Conservation (phyloP, 805 yeast genomes). For the Yamadazyma tumulicola region DNA sequence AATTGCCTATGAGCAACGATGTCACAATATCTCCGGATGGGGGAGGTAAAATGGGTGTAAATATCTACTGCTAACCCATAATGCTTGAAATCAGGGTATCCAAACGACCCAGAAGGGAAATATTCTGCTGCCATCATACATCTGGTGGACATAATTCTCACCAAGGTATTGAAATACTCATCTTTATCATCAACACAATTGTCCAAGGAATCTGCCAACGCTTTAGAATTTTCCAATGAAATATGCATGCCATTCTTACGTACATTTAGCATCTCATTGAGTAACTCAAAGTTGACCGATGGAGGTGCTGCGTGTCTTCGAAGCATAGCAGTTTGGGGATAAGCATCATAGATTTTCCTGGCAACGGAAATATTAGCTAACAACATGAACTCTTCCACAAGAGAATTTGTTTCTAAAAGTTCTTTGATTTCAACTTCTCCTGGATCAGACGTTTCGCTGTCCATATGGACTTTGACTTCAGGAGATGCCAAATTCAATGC, state of each 20-base stretch:
- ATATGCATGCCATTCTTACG: constrained; percentile 68
- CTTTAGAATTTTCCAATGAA: constrained; percentile 80
- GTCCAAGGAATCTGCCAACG: constrained; percentile 91
- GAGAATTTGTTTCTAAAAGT: constrained; percentile 84
- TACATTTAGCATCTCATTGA: constrained; percentile 84
- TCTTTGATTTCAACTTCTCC: constrained; percentile 91
- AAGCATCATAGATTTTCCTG: constrained; percentile 82
- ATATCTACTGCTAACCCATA: constrained; percentile 97
- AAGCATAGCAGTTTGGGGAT: constrained; percentile 97
- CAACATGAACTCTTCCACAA: constrained; percentile 98
- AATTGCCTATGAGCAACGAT: constrained; percentile 95
- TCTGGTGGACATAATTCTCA: constrained; percentile 95
- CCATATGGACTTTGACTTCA: constrained; percentile 96
- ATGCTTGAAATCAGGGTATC: constrained; percentile 90
- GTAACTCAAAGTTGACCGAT: constrained; percentile 80
- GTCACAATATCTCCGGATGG: constrained; percentile 97
- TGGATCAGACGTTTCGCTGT: constrained; percentile 95
- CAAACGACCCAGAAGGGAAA: constrained; percentile 84
- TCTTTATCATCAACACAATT: constrained; percentile 79
- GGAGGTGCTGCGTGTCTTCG: constrained; percentile 99
- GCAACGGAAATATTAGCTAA: constrained; percentile 97
- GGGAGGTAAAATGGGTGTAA: constrained; percentile 97
- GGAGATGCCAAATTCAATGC: constrained; percentile 97
- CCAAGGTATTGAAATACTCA: constrained; percentile 86
- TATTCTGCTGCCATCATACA: constrained; percentile 99